phyloP scores from a whole-genome alignment of 2,329 filamentous ascomycete species.

The Podosphaera fusca region DNA sequence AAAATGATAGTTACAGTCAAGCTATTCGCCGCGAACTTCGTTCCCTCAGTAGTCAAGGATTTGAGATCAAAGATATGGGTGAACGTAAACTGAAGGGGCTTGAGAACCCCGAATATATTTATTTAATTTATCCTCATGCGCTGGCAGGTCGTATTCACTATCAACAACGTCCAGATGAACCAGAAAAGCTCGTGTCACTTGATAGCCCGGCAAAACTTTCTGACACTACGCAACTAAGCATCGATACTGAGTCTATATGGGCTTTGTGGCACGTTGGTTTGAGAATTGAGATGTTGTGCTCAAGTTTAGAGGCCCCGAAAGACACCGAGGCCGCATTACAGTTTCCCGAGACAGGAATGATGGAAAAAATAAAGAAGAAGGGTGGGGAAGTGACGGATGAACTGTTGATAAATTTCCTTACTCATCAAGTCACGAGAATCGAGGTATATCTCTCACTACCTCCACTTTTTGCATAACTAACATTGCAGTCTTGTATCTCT shows the following conservation, averaged over 20 bases:
- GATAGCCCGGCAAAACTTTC: constrained; percentile 33
- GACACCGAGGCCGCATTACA: constrained; percentile 33
- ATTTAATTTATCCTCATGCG: constrained; percentile 81
- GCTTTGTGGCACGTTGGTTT: constrained; percentile 72
- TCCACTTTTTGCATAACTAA: constrained; percentile 2
- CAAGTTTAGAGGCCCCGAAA: constrained; percentile 51
- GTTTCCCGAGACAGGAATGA: constrained; percentile 58
- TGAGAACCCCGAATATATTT: constrained; percentile 90
- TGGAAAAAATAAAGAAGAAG: constrained; percentile 49
- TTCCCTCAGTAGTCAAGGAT: constrained; percentile 71
- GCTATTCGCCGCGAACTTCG: constrained; percentile 72
- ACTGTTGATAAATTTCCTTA: constrained; percentile 72
- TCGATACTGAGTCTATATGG: constrained; percentile 64
- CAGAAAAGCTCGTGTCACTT: constrained; percentile 20
- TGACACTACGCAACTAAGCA: constrained; percentile 40
- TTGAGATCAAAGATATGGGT: constrained; percentile 89
- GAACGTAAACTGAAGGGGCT: constrained; percentile 90
- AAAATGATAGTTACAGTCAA: constrained; percentile 50
- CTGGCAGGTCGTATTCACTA: constrained; percentile 59
- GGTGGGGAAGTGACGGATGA: constrained; percentile 74
- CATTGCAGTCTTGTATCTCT: constrained; percentile 50
- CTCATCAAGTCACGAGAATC: constrained; percentile 86
- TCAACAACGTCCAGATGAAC: constrained; percentile 21
- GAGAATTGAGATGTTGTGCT: constrained; percentile 81
- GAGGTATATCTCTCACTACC: constrained; percentile 37